Conservation (phyloP, 108 stramenopile genomes). For the Parmales sp. region DNA sequence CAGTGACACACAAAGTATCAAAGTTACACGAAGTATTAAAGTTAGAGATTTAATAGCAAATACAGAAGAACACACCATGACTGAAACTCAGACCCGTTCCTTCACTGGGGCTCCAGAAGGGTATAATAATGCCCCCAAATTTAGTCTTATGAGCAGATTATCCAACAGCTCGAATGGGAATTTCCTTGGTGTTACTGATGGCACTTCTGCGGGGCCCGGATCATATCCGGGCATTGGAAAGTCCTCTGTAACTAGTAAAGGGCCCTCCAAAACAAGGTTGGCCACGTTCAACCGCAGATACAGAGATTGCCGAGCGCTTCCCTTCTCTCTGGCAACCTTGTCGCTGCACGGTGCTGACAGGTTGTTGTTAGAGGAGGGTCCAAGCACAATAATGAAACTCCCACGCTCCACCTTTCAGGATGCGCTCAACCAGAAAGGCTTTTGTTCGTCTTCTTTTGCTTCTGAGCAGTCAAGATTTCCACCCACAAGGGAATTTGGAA, state of each 20-base stretch:
- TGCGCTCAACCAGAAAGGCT: neutral
- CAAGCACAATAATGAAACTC: neutral
- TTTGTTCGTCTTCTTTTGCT: neutral
- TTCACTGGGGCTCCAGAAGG: constrained; percentile 2
- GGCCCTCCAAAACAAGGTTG: neutral
- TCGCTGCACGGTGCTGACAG: neutral
- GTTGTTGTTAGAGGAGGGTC: neutral
- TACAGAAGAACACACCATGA: too few species aligned
- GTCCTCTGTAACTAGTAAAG: neutral
- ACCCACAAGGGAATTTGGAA: neutral
- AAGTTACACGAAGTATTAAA: too few species aligned
- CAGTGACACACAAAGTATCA: too few species aligned
- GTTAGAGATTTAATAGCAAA: too few species aligned
- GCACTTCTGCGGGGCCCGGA: neutral
- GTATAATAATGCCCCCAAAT: neutral
- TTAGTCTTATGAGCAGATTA: neutral
- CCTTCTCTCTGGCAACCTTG: neutral
- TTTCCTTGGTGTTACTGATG: neutral
- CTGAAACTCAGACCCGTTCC: too few species aligned
- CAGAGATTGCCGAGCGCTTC: neutral
- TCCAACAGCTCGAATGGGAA: neutral
- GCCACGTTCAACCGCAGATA: neutral
- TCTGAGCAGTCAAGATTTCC: neutral
- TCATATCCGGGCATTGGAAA: neutral
- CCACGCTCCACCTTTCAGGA: neutral